phyloP scores from a whole-genome alignment of 2,329 filamentous ascomycete genomes.

The Fonsecaea pugnacius region DNA sequence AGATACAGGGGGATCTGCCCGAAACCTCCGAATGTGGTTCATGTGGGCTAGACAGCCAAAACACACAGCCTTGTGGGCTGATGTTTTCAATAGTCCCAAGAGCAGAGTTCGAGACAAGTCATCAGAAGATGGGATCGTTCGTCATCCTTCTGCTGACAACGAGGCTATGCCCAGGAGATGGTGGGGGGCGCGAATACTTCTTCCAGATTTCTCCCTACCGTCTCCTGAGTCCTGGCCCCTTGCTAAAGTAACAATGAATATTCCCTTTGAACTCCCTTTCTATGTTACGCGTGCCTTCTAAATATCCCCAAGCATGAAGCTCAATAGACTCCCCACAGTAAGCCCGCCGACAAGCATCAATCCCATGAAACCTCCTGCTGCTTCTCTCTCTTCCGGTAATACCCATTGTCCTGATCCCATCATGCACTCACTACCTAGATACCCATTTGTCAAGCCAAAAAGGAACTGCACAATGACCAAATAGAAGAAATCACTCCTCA shows the following conservation, averaged over 20 bases:
- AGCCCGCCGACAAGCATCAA: slow-evolving; percentile 84
- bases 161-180: not conserved
- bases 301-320: slow-evolving; percentile 69
- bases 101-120: slow-evolving; percentile 2
- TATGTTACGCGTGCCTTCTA: slow-evolving; percentile 18
- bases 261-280: slow-evolving; percentile 2
- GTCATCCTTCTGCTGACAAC: not conserved
- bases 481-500: slow-evolving; percentile 86
- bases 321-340: slow-evolving; percentile 82
- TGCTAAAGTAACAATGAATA: not conserved
- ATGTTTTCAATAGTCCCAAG: not conserved
- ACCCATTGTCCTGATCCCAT: slow-evolving; percentile 86
- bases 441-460: slow-evolving; percentile 86
- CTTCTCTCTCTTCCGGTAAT: slow-evolving; percentile 79
- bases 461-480: slow-evolving; percentile 78
- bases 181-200: not conserved
- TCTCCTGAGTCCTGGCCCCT: not conserved
- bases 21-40: slow-evolving; percentile 1
- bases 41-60: not conserved
- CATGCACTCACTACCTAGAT: slow-evolving; percentile 85
- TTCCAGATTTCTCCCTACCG: not conserved
- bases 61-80: not conserved
- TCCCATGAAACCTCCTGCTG: slow-evolving; percentile 91
- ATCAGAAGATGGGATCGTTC: not conserved
- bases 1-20: not conserved